phyloP scores from a whole-genome alignment of 805 yeast species.

The Nakazawaea wickerhamii region DNA sequence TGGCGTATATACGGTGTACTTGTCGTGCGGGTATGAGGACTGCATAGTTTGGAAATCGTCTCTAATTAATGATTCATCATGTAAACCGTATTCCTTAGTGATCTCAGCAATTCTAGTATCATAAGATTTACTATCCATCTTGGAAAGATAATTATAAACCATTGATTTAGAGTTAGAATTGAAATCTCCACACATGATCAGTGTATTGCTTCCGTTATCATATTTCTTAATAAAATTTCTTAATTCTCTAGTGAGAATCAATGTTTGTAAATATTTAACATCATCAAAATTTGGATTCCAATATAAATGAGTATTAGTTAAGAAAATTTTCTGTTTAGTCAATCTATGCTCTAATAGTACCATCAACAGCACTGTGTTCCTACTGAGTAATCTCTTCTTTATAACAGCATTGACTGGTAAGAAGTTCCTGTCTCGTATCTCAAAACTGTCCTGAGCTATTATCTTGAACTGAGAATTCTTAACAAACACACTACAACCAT shows the following conservation, averaged over 20 bases:
- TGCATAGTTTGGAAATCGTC: constrained; percentile 25
- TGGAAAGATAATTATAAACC: constrained; percentile 36
- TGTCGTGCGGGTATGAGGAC: constrained; percentile 26
- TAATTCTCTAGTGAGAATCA: constrained; percentile 30
- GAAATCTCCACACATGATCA: constrained; percentile 52
- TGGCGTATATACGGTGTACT: constrained; percentile 41
- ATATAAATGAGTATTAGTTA: constrained; percentile 57
- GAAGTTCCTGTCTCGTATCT: constrained; percentile 20
- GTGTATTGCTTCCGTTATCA: constrained; percentile 24
- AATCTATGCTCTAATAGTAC: constrained; percentile 39
- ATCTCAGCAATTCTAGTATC: constrained; percentile 28
- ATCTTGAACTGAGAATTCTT: constrained; percentile 43
- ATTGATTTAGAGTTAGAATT: constrained; percentile 47
- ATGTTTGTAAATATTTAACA: constrained; percentile 49
- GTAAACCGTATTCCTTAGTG: constrained; percentile 5
- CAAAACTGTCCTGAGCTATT: constrained; percentile 24
- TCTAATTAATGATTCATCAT: constrained; percentile 2
- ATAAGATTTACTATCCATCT: not conserved
- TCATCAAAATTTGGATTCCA: constrained; percentile 51
- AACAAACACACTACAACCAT: constrained; percentile 55
- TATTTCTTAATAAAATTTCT: constrained; percentile 24
- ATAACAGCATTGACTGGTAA: constrained; percentile 31
- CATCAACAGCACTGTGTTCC: constrained; percentile 57
- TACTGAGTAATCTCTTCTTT: constrained; percentile 29
- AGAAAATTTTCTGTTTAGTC: constrained; percentile 35